Evolutionary conservation across 495 filamentous ascomycete species (phyloP).

Genomic region (Arthonia radiata): DNA sequence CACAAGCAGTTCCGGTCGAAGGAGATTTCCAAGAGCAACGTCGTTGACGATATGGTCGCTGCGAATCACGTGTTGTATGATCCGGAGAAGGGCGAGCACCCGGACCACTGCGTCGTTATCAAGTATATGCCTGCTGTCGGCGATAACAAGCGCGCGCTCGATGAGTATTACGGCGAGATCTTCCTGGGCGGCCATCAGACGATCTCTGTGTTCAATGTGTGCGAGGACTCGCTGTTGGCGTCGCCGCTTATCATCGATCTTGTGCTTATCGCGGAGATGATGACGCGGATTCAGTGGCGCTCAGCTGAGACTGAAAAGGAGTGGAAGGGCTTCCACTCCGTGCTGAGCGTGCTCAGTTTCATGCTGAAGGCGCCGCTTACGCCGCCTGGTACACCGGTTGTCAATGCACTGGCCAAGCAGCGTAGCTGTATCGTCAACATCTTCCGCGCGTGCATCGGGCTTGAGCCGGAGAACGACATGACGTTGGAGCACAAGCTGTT

Average conservation of each 20-base stretch:
- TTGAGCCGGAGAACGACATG: slow-evolving; percentile 98
- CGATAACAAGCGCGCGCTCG: slow-evolving; percentile 95
- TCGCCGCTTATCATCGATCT: slow-evolving; percentile 95
- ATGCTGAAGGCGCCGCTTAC: slow-evolving; percentile 98
- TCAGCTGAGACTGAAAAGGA: slow-evolving; percentile 30
- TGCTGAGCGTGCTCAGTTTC: slow-evolving; percentile 93
- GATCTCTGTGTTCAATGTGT: slow-evolving; percentile 94
- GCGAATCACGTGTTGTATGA: slow-evolving; percentile 73
- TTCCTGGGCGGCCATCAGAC: slow-evolving; percentile 98
- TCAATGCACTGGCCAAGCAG: slow-evolving; percentile 95
- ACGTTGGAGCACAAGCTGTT: slow-evolving; percentile 98
- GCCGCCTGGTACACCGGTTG: slow-evolving; percentile 81
- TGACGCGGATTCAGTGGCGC: slow-evolving; percentile 93
- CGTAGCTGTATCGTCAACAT: slow-evolving; percentile 88
- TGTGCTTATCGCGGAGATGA: slow-evolving; percentile 78
- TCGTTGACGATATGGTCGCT: slow-evolving; percentile 97
- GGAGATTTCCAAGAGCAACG: slow-evolving; percentile 97
- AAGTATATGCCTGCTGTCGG: slow-evolving; percentile 96
- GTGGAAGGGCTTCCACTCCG: slow-evolving; percentile 87
- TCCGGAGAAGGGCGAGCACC: slow-evolving; percentile 31
- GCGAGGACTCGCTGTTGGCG: slow-evolving; percentile 94
- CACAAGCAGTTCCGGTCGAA: slow-evolving; percentile 98
- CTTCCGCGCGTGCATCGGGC: slow-evolving; percentile 91
- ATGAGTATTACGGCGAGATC: slow-evolving; percentile 98
- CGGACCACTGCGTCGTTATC: slow-evolving; percentile 22